phyloP scores from a whole-genome alignment of 2,329 filamentous ascomycete species.

The Beauveria sp. region DNA sequence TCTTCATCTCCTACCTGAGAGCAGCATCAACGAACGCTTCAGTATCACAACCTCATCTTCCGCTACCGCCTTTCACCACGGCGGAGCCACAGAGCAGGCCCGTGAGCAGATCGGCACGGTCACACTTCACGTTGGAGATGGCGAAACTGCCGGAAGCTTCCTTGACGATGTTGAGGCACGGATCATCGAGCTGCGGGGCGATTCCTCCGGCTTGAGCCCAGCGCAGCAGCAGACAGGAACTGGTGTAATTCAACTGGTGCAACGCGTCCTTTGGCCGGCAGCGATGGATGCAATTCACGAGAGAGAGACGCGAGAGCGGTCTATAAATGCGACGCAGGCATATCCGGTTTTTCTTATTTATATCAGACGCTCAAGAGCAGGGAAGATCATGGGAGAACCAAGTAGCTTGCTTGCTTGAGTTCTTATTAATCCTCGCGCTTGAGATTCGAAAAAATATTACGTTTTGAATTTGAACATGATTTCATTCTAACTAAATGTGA shows the following conservation, averaged over 20 bases:
- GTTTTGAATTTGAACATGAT: no score
- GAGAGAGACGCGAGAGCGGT: background rate
- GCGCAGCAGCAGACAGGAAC: background rate
- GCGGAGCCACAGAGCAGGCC: background rate
- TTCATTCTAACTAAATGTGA: no score
- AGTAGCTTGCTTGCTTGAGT: background rate
- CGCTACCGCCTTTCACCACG: background rate
- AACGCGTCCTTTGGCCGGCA: background rate
- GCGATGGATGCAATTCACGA: background rate
- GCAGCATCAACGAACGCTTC: background rate
- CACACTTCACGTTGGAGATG: slow-evolving; percentile 7
- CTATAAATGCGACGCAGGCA: background rate
- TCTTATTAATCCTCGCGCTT: background rate
- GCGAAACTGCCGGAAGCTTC: slow-evolving; percentile 1
- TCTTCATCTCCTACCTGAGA: slow-evolving; percentile 2
- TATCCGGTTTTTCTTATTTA: slow-evolving; percentile 1
- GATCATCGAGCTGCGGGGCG: background rate
- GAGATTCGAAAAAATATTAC: background rate
- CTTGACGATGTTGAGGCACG: slow-evolving; percentile 3
- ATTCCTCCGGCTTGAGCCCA: background rate
- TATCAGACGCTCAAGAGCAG: background rate
- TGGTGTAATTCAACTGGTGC: background rate
- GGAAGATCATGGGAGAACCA: background rate
- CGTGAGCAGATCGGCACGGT: slow-evolving; percentile 5
- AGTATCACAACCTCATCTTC: background rate